Conservation (phyloP, 2,329 filamentous ascomycete genomes). For the Talaromyces sp. region DNA sequence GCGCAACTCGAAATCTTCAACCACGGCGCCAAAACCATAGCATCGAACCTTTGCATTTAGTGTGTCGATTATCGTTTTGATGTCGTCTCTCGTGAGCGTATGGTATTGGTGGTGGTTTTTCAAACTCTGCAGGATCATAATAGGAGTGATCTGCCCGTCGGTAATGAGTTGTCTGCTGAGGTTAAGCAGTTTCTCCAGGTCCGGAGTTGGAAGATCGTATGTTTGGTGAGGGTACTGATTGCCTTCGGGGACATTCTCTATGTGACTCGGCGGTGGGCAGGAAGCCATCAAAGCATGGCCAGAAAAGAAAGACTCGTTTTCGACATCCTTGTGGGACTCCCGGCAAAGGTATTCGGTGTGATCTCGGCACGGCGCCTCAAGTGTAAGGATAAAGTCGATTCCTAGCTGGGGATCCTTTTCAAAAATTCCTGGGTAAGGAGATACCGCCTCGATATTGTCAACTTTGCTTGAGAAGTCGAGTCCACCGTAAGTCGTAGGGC, state of each 20-base stretch:
- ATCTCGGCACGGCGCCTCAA: slow-evolving; percentile 49
- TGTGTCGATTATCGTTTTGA: slow-evolving; percentile 65
- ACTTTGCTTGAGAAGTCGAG: slow-evolving; percentile 5
- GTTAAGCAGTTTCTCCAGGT: slow-evolving; percentile 75
- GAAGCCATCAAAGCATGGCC: slow-evolving; percentile 93
- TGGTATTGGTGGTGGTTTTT: slow-evolving; percentile 63
- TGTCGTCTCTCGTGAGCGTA: slow-evolving; percentile 62
- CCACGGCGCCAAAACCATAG: slow-evolving; percentile 72
- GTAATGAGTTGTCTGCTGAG: slow-evolving; percentile 76
- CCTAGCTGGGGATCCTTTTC: slow-evolving; percentile 42
- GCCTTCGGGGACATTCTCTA: slow-evolving; percentile 46
- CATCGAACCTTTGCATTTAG: slow-evolving; percentile 78
- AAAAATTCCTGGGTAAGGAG: slow-evolving; percentile 31
- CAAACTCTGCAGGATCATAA: slow-evolving; percentile 89
- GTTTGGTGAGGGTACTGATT: slow-evolving; percentile 63
- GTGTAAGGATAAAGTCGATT: slow-evolving; percentile 42
- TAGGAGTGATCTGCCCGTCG: slow-evolving; percentile 78
- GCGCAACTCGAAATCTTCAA: slow-evolving; percentile 59
- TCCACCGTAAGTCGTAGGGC: slow-evolving; percentile 4
- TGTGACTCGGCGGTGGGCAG: slow-evolving; percentile 67
- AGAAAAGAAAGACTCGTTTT: slow-evolving; percentile 61
- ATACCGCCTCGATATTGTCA: slow-evolving; percentile 1
- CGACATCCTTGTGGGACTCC: slow-evolving; percentile 53
- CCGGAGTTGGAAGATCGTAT: slow-evolving; percentile 69
- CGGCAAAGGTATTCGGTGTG: slow-evolving; percentile 83